Conservation (phyloP, 1,139 yeast genomes). For the Scheffersomyces stambukii region DNA sequence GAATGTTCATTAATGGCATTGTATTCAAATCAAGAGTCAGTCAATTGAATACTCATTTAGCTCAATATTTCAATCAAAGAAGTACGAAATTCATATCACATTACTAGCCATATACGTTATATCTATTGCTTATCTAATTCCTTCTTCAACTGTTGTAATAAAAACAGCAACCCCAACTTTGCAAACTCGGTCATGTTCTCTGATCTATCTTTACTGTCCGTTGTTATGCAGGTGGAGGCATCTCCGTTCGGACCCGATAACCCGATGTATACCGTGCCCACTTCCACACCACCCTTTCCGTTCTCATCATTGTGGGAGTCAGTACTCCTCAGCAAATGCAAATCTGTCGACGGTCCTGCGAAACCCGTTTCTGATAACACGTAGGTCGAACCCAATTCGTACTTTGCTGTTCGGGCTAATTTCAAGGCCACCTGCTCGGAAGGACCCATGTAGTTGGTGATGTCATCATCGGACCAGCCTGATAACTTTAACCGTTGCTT, state of each 20-base stretch:
- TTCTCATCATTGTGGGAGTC: too few species aligned
- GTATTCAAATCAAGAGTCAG: too few species aligned
- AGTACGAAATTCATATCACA: neutral
- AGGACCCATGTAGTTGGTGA: conserved; percentile 73
- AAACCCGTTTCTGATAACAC: conserved; percentile 83
- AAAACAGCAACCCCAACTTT: conserved; percentile 55
- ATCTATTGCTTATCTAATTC: neutral
- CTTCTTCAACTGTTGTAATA: conserved; percentile 37
- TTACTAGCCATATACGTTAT: neutral
- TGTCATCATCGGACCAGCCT: conserved; percentile 76
- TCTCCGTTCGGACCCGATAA: conserved; percentile 65
- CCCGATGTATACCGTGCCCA: conserved; percentile 72
- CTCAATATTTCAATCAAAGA: neutral
- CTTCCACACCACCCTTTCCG: conserved; percentile 18
- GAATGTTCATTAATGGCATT: too few species aligned
- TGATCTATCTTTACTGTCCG: conserved; percentile 50
- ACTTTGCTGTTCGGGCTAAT: conserved; percentile 71
- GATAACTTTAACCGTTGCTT: conserved; percentile 68
- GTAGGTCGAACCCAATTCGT: conserved; percentile 79
- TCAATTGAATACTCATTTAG: neutral
- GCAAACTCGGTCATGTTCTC: conserved; percentile 77
- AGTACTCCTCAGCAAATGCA: conserved; percentile 33
- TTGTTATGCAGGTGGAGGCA: conserved; percentile 42
- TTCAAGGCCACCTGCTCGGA: conserved; percentile 70
- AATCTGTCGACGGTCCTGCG: conserved; percentile 68